These are phyloP conservation scores for Loxodes magnus DNA, from an alignment of 73 alveolate species.

Conservation along the genomic window DNA sequence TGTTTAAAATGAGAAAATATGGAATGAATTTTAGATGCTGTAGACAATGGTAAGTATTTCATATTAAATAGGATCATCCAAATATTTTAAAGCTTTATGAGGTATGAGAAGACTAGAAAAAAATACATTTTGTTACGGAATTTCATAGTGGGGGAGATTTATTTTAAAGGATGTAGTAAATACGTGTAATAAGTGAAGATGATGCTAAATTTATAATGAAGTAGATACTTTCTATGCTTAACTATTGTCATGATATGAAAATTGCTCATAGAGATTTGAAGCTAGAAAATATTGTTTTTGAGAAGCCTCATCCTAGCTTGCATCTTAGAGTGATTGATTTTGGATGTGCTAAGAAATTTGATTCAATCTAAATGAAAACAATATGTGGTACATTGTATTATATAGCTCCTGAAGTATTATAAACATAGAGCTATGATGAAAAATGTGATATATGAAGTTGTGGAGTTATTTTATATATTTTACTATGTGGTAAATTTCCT, in stretches of 20 bases:
- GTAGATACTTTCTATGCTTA: conserved; percentile 27
- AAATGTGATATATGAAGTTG: conserved; percentile 74
- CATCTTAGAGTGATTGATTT: conserved; percentile 22
- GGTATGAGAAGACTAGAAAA: conserved; percentile 17
- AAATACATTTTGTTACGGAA: conserved; percentile 27
- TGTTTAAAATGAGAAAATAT: too few species aligned
- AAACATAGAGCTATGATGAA: conserved; percentile 49
- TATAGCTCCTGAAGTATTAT: conserved; percentile 72
- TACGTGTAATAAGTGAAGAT: conserved; percentile 14
- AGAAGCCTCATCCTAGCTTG: conserved; percentile 1
- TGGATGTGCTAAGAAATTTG: conserved; percentile 2
- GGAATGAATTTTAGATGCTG: too few species aligned
- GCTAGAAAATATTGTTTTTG: conserved; percentile 35
- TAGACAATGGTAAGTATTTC: too few species aligned
- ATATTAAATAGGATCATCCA: conserved; percentile 34
- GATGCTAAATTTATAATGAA: conserved; percentile 28
- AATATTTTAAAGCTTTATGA: conserved; percentile 33
- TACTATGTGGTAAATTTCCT: conserved; percentile 56
- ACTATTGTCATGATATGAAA: conserved; percentile 32
- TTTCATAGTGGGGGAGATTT: conserved; percentile 41
- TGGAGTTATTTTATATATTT: conserved; percentile 58
- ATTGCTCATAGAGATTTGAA: conserved; percentile 46
- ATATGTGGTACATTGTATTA: conserved; percentile 12
- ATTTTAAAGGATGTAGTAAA: conserved; percentile 24
- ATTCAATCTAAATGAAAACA: background rate